Base-by-base conservation (phyloP, 441 rosid species). In the Isatis lusitanica region DNA sequence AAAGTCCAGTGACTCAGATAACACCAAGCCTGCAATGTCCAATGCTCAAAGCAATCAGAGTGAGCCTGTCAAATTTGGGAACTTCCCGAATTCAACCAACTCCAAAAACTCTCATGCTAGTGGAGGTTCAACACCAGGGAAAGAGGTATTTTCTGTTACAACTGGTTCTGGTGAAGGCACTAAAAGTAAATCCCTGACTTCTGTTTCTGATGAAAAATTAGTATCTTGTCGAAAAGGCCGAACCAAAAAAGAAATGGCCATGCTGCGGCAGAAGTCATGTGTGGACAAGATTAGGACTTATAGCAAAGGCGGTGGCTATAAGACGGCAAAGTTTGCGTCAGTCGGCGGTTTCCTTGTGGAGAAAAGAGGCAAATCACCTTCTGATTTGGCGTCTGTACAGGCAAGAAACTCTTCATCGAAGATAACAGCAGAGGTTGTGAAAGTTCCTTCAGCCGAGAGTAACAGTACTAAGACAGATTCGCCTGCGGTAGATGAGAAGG, bases 231-330 rank as follows among this genome's bases (percentile, higher is more conserved):
- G 92, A 75, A 94, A 88, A 85, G 83, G 80, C 63, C 76, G 86
- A 40, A 71, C 82, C 74, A 90, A 86, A 81, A 89, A 90, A 84
- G 98, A 94, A 66, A 31, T 78, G 53, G 83, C 81, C 51, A 80
- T 87, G 43, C 88, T 85, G 35, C 82, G 94, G 53, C 97, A 92
- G 65, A 94, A 89, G 72, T 83, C 97, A 44, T 81, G 88, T 43
- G 92, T 92, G 84, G 93, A 92, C 73, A 84, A 83, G 82, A 83
- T 82, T 59, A 86, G 91, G 52, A 82, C 90, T 5, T 88, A 89
- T 79, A 96, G 96, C 74, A 77, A 77, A 77, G 60, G 74, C 16
- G 39, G 77, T 67, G 80, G 77, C 15, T 72, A 77, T 21, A 77
- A 77, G 55, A 53, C 74, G 1, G 70, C 70, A 28, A 77, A 72